Evolutionary conservation across 345 rosid genomes (phyloP), one percentile per base, ranked within the genome.

Genomic region (Cochlearia excelsa): DNA sequence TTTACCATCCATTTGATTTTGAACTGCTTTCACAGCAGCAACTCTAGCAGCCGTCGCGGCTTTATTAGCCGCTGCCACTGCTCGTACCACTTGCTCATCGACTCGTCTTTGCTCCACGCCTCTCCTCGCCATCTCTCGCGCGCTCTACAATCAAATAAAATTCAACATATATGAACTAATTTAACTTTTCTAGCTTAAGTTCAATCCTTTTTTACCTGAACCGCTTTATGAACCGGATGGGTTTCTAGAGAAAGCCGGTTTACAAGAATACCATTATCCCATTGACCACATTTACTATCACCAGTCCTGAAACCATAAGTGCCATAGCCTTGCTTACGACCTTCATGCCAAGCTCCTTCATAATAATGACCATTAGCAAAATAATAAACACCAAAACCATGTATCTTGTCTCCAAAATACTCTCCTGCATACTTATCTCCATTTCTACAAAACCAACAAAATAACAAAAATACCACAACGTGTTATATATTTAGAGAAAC

Each of bases 311-410:
- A 85, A 1, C 79, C 81, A 62, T 89, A 93, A 83, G 78, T 66
- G 54, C 97, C 99, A 64, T 74, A 82, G 0, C 99, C 99, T 77
- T 93, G 99, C 55, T 81, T 89, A 62, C 80, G 81, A 40, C 95
- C 95, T 76, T 93, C 99, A 26, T 93, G 97, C 99, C 99, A 93
- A 7, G 95, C 88, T 2, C 99, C 99, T 74, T 93, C 95, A 0
- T 93, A 89, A 66, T 84, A 81, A 39, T 93, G 99, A 61, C 95
- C 94, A 61, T 87, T 87, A 23, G 87, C 87, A 11, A 93, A 93
- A 67, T 78, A 90, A 60, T 93, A 93, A 26, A 85, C 84, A 35
- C 97, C 97, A 10, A 93, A 89, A 1, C 99, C 99, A 46, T 93
- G 96, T 29, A 93, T 79, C 76, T 89, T 89, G 59, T 89, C 99